Conservation (phyloP, 345 rosid genomes). For the Sapria himalayana region DNA sequence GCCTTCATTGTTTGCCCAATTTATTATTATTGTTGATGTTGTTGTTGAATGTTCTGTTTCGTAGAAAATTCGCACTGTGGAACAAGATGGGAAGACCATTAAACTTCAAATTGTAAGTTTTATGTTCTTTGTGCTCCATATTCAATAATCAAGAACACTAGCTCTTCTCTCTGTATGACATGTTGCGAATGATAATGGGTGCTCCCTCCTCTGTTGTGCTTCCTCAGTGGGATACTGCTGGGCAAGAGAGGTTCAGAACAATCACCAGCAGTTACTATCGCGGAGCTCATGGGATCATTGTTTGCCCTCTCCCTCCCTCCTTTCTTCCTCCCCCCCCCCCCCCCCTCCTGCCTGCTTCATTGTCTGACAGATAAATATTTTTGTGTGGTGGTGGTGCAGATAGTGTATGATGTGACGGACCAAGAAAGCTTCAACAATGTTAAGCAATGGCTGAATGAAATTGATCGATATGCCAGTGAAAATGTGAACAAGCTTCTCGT, state of each 20-base stretch:
- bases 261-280: conserved; percentile 94
- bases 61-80: conserved; percentile 79
- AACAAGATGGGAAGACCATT: conserved; percentile 74
- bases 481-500: conserved; percentile 62
- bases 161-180: no score
- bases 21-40: neutral
- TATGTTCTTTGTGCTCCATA: no score
- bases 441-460: conserved; percentile 61
- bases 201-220: no score
- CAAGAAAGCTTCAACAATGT: conserved; percentile 68
- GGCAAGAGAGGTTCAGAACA: conserved; percentile 90
- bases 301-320: conserved; percentile 12
- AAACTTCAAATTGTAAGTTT: conserved; percentile 60
- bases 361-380: no score
- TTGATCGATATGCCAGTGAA: conserved; percentile 59
- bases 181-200: neutral
- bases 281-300: conserved; percentile 93
- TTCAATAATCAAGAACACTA: no score
- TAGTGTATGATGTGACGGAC: conserved; percentile 69
- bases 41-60: conserved; percentile 6
- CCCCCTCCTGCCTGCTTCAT: no score
- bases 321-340: no score
- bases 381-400: conserved; percentile 28
- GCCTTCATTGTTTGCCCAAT: neutral
- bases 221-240: conserved; percentile 99